Evolutionary conservation across 2,329 filamentous ascomycete species (phyloP), one percentile per base, ranked within the genome.

Genomic region (Cladorrhinum sp.): DNA sequence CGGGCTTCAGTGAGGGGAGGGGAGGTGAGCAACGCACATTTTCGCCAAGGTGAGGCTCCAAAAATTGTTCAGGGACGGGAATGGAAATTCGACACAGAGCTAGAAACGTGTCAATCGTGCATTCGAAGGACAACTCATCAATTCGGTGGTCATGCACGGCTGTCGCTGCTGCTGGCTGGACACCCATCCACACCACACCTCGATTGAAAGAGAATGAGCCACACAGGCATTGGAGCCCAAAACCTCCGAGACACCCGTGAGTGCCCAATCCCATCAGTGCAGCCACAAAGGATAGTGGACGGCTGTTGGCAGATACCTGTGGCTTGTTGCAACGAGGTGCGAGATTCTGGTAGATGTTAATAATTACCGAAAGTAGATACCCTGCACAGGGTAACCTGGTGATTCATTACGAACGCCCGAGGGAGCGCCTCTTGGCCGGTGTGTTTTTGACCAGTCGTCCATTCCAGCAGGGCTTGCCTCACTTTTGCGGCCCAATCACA

Each of bases 401-500:
- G 10, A 3, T 41, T 41, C 16, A 45, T 45, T 45, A 22, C 41
- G 41, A 52, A 18, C 62, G 64, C 56, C 66, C 60, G 55, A 58
- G 66, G 38, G 20, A 55, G 29, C 41, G 3, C 61, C 59, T 55
- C 62, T 48, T 51, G 29, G 50, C 60, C 50, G 61, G 57, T 48
- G 2, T 7, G 54, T 63, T 62, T 58, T 32, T 64, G 60, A 41
- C 66, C 66, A 68, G 57, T 68, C 62, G 54, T 18, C 22, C 27
- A 25, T 9, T 27, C 41, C 32, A 27, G 50, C 55, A 50, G 27
- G 53, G 25, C 36, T 57, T 64, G 66, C 67, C 67, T 68, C 66
- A 67, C 66, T 68, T 66, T 24, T 48, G 27, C 41, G 41, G 41
- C 16, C 67, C 67, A 68, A 68, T 67, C 59, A 61, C 6, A 27